Evolutionary conservation across 257 asterid species (phyloP).

Genomic region (Salvia miltiorrhiza): DNA sequence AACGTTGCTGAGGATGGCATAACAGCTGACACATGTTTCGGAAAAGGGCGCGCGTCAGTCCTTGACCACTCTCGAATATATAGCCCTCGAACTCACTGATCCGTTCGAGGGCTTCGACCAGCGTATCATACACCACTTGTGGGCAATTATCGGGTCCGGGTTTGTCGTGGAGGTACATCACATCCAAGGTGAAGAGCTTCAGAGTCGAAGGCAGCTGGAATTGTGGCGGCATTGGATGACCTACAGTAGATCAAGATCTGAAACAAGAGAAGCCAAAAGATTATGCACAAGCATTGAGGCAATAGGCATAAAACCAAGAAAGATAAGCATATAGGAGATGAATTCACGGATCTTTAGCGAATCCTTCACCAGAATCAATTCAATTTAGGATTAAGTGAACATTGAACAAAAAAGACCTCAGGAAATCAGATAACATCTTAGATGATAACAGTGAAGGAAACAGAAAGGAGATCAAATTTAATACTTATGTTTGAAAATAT

Average conservation of each 20-base stretch:
- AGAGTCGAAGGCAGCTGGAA: constrained; percentile 58
- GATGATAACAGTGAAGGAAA: too few species aligned
- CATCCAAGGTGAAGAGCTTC: constrained; percentile 85
- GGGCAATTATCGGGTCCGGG: constrained; percentile 96
- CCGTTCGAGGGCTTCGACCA: constrained; percentile 85
- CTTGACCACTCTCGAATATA: constrained; percentile 89
- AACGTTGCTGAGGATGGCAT: constrained; percentile 88
- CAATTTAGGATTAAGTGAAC: background rate
- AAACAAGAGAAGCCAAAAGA: constrained; percentile 15
- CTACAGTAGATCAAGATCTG: constrained; percentile 86
- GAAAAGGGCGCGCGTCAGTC: constrained; percentile 68
- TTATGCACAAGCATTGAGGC: background rate
- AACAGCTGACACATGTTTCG: constrained; percentile 69
- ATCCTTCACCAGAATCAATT: background rate
- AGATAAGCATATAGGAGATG: background rate
- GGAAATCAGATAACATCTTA: too few species aligned
- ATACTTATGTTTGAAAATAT: too few species aligned
- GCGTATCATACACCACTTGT: constrained; percentile 77
- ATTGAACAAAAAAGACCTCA: background rate
- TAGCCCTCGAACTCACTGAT: constrained; percentile 81
- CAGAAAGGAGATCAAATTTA: too few species aligned
- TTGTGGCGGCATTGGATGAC: constrained; percentile 67
- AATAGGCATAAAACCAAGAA: background rate
- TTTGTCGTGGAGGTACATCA: constrained; percentile 88
- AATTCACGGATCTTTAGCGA: background rate